Evolutionary conservation across 306 rosid species (phyloP).

Genomic region (Geum urbanum): DNA sequence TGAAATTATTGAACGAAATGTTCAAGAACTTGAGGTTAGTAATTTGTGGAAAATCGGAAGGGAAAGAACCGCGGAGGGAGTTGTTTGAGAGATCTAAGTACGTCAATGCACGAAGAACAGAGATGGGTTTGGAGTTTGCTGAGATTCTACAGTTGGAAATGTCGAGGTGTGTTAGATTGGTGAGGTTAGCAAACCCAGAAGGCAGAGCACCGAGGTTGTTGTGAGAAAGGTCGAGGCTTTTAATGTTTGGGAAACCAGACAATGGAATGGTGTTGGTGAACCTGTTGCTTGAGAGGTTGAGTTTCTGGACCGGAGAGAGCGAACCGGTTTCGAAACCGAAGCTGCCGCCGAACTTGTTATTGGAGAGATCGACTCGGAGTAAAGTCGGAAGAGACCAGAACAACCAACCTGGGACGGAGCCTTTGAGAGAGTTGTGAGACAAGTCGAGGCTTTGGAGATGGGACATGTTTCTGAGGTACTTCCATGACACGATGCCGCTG

Average conservation of each 20-base stretch:
- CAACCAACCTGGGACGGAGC: slow-evolving; percentile 69
- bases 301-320: slow-evolving; percentile 45
- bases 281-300: slow-evolving; percentile 74
- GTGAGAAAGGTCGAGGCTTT: slow-evolving; percentile 56
- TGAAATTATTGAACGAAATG: slow-evolving; percentile 64
- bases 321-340: slow-evolving; percentile 34
- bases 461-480: slow-evolving; percentile 50
- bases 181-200: slow-evolving; percentile 47
- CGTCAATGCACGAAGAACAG: slow-evolving; percentile 42
- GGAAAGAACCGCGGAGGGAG: slow-evolving; percentile 64
- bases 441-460: slow-evolving; percentile 53
- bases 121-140: slow-evolving; percentile 52
- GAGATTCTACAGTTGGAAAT: slow-evolving; percentile 62
- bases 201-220: slow-evolving; percentile 51
- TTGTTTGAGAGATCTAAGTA: slow-evolving; percentile 67
- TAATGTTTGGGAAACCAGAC: slow-evolving; percentile 47
- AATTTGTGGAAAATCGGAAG: slow-evolving; percentile 70
- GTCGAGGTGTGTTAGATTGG: slow-evolving; percentile 41
- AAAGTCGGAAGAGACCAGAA: slow-evolving; percentile 48
- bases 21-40: slow-evolving; percentile 46
- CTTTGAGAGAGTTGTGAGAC: slow-evolving; percentile 59
- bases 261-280: slow-evolving; percentile 58
- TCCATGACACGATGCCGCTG: slow-evolving; percentile 68
- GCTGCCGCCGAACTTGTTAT: slow-evolving; percentile 68
- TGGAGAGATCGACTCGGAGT: slow-evolving; percentile 45